Conservation (phyloP, 345 rosid species). For the Pistacia vera region DNA sequence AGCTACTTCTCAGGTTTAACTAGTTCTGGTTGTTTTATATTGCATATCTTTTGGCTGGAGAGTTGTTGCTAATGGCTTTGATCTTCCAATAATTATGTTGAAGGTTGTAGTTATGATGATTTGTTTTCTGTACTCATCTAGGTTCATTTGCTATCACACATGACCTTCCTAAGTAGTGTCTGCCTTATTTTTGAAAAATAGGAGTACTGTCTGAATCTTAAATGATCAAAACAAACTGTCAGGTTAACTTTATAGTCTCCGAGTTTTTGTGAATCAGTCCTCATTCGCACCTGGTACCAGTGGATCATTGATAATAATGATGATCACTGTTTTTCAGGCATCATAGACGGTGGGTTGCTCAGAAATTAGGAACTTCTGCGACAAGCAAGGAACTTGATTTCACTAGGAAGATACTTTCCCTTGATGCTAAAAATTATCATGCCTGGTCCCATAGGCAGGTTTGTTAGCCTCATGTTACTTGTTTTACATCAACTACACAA, state of each 20-base stretch:
- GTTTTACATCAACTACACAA: not conserved
- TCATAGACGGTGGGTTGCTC: constrained; percentile 96
- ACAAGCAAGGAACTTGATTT: constrained; percentile 64
- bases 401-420: constrained; percentile 55
- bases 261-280: constrained; percentile 7
- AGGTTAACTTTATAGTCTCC: not conserved
- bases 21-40: not conserved
- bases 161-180: not conserved
- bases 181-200: not conserved
- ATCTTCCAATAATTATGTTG: not conserved
- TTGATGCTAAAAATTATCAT: constrained; percentile 88
- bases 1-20: too few species aligned
- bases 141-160: not conserved
- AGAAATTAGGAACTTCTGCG: constrained; percentile 72
- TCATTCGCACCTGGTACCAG: not conserved
- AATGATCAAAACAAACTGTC: not conserved
- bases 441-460: constrained; percentile 99
- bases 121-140: not conserved
- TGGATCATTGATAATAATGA: not conserved
- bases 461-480: constrained; percentile 19
- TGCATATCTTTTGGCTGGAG: not conserved
- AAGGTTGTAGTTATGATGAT: not conserved
- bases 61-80: not conserved
- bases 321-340: constrained; percentile 54
- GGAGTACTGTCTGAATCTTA: not conserved